phyloP scores from a whole-genome alignment of 2,329 filamentous ascomycete species.

The Tolypocladium endophyticum region DNA sequence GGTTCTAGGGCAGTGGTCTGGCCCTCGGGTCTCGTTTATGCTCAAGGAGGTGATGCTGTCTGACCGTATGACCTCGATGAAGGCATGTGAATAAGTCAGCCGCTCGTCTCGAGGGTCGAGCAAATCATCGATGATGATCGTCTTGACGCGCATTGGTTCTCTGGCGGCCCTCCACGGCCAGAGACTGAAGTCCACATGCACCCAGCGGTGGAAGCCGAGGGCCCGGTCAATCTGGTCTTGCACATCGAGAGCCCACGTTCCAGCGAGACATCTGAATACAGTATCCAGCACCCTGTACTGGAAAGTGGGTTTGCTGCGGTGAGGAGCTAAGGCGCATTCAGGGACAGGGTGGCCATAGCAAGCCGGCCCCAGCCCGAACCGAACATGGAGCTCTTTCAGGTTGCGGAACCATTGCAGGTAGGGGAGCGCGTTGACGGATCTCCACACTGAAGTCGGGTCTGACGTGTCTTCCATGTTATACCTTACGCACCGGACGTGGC shows the following conservation, averaged over 20 bases:
- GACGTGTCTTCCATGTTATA: too few species aligned
- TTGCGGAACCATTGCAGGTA: background rate
- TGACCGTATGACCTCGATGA: background rate
- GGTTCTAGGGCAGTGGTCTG: background rate
- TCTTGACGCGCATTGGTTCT: background rate
- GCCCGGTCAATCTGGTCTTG: background rate
- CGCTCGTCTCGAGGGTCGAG: background rate
- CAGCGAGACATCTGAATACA: background rate
- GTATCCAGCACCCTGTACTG: background rate
- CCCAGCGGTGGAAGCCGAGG: background rate
- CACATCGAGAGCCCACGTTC: background rate
- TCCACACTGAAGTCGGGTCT: background rate
- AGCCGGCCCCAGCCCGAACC: background rate
- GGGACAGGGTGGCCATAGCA: too few species aligned
- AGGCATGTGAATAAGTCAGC: background rate
- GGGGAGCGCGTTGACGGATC: background rate
- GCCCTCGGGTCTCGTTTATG: background rate
- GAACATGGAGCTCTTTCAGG: background rate
- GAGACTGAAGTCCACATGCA: background rate
- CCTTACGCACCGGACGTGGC: background rate
- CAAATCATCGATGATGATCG: background rate
- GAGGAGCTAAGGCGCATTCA: too few species aligned
- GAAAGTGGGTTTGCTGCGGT: background rate
- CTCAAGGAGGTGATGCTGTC: background rate
- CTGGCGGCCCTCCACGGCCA: background rate